These are phyloP conservation scores for Debaryomyces tyrocola DNA, from an alignment of 805 yeast genomes.

Conservation along the genomic window DNA sequence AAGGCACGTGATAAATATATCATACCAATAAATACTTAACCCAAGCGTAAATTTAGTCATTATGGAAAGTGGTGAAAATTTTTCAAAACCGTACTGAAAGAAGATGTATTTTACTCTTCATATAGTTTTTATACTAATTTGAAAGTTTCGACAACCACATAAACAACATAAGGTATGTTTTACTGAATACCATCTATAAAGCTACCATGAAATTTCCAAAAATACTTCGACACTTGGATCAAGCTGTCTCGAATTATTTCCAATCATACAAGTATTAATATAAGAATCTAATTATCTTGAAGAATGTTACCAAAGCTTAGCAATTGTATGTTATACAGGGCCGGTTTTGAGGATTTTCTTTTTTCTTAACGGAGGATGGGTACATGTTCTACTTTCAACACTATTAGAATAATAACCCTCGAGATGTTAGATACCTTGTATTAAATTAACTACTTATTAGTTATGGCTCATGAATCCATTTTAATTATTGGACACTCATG, in stretches of 20 bases:
- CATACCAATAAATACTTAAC: too few species aligned
- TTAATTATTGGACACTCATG: slow-evolving; percentile 38
- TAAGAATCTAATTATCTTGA: slow-evolving; percentile 20
- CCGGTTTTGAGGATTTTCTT: slow-evolving; percentile 5
- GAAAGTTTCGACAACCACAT: too few species aligned
- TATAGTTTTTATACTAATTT: too few species aligned
- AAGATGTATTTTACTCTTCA: too few species aligned
- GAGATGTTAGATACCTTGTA: slow-evolving; percentile 29
- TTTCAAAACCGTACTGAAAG: too few species aligned
- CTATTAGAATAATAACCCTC: slow-evolving; percentile 9
- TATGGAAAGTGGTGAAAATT: too few species aligned
- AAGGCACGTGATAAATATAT: background rate
- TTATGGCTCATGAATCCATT: slow-evolving; percentile 34
- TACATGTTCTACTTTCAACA: slow-evolving; percentile 14
- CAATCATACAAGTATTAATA: slow-evolving; percentile 3
- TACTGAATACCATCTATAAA: background rate
- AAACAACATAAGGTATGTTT: background rate
- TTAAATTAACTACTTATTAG: slow-evolving; percentile 1
- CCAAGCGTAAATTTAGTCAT: too few species aligned
- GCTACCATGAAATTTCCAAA: background rate
- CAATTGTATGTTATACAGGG: background rate
- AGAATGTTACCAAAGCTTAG: slow-evolving; percentile 7
- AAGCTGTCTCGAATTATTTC: background rate
- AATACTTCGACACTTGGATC: too few species aligned
- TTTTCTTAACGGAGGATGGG: slow-evolving; percentile 4